These are phyloP conservation scores for Zygoascus bituminiphila DNA, from an alignment of 805 yeast species.

Conservation along the genomic window DNA sequence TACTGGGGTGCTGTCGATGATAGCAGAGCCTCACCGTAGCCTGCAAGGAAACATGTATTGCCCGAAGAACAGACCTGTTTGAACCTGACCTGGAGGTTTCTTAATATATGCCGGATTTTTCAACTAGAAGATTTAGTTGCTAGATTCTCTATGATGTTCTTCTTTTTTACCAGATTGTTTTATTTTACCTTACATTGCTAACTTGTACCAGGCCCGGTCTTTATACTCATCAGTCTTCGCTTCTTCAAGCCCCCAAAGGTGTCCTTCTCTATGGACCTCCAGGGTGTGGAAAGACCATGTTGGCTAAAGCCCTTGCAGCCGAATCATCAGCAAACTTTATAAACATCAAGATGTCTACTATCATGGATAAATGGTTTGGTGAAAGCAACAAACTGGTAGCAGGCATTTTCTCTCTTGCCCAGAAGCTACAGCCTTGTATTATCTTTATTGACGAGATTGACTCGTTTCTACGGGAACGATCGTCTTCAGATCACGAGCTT, in stretches of 20 bases:
- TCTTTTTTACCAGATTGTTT: too few species aligned
- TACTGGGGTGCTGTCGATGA: too few species aligned
- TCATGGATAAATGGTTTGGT: slow-evolving; percentile 98
- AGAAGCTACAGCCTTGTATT: slow-evolving; percentile 87
- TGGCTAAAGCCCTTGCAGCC: slow-evolving; percentile 89
- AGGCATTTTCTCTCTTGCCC: slow-evolving; percentile 84
- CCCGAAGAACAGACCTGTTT: too few species aligned
- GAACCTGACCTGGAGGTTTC: too few species aligned
- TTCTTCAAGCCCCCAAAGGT: slow-evolving; percentile 89
- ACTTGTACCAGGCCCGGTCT: slow-evolving; percentile 46
- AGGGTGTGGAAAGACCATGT: slow-evolving; percentile 96
- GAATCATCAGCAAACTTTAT: slow-evolving; percentile 89
- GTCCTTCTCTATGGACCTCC: slow-evolving; percentile 75
- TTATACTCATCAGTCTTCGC: slow-evolving; percentile 55
- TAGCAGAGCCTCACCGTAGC: too few species aligned
- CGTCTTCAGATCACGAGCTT: slow-evolving; percentile 84
- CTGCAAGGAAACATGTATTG: too few species aligned
- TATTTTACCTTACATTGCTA: too few species aligned
- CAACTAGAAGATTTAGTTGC: too few species aligned
- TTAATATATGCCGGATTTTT: too few species aligned
- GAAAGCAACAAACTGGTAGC: slow-evolving; percentile 91
- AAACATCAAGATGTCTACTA: slow-evolving; percentile 83
- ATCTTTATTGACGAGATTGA: slow-evolving; percentile 95
- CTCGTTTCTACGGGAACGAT: slow-evolving; percentile 81
- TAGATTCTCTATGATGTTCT: too few species aligned